A percentile compares a stretch with the other conserved stretches of the same genome.
These are phyloP conservation scores for Cladophialophora exuberans DNA, from an alignment of 2,329 filamentous ascomycete genomes.

Conservation along the genomic window DNA sequence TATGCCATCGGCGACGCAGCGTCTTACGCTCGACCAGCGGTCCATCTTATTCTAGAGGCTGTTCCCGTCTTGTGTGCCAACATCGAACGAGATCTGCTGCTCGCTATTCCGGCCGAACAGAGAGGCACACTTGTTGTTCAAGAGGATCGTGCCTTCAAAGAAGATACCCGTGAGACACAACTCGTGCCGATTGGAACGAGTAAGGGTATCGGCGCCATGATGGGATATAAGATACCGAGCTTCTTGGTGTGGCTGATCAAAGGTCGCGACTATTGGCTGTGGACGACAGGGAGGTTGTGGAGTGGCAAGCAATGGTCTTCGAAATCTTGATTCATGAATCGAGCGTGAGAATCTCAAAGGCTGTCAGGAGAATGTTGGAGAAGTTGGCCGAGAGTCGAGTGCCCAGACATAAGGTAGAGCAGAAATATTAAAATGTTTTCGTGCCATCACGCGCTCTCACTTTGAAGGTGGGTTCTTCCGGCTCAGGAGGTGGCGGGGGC, in stretches of 20 bases:
- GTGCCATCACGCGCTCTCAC: too few relatives aligned
- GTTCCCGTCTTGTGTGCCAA: conserved; percentile 53
- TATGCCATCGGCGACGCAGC: conserved; percentile 55
- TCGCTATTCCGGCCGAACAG: too few relatives aligned
- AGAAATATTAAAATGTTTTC: too few relatives aligned
- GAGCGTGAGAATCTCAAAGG: too few relatives aligned
- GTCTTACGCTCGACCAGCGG: conserved; percentile 44
- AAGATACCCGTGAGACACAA: conserved; percentile 51
- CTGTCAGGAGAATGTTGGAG: too few relatives aligned
- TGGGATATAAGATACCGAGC: conserved; percentile 50
- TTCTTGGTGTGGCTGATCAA: conserved; percentile 55
- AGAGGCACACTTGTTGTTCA: too few relatives aligned
- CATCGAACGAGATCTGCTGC: conserved; percentile 54
- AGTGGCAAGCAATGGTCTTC: conserved; percentile 58
- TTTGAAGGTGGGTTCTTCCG: too few relatives aligned
- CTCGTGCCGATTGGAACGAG: conserved; percentile 53
- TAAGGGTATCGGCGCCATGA: conserved; percentile 50
- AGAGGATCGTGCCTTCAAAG: conserved; percentile 43
- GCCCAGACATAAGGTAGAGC: too few relatives aligned
- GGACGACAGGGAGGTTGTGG: conserved; percentile 54
- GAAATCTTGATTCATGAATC: too few relatives aligned
- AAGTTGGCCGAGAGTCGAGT: too few relatives aligned
- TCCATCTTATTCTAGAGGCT: conserved; percentile 48
- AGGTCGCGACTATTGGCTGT: conserved; percentile 57
- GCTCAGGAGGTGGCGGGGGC: too few relatives aligned